These are phyloP conservation scores for Trametes maxima DNA, from an alignment of 768 basidiomycete species.

Conservation along the genomic window DNA sequence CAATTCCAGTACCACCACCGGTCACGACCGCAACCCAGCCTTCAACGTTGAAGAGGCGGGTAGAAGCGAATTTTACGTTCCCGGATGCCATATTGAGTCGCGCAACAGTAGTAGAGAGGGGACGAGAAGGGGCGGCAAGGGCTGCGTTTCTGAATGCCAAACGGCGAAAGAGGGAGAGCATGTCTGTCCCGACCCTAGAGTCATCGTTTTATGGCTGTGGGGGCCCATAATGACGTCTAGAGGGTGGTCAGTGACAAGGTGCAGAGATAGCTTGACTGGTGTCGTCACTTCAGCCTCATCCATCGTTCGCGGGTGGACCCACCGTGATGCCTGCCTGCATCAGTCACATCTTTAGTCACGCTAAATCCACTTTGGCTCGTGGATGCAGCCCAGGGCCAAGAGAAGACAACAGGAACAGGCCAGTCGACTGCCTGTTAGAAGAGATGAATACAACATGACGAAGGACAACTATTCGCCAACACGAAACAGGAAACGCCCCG, in stretches of 20 bases:
- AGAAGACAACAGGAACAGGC: no score
- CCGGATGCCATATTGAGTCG: conserved; percentile 13
- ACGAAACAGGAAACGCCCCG: not conserved
- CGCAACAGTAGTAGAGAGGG: not conserved
- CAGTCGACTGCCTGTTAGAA: not conserved
- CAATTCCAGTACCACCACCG: conserved; percentile 41
- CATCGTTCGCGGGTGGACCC: not conserved
- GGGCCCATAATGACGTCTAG: not conserved
- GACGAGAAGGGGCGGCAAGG: not conserved
- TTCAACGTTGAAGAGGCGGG: conserved; percentile 35
- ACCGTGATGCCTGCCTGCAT: no score
- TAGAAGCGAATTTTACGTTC: conserved; percentile 25
- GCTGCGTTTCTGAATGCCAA: conserved; percentile 4
- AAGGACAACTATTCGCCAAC: conserved; percentile 16
- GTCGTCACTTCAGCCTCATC: conserved; percentile 3
- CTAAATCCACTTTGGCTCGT: no score
- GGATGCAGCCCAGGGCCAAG: no score
- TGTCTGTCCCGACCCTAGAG: not conserved
- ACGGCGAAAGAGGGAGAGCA: conserved; percentile 12
- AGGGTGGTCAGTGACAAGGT: not conserved
- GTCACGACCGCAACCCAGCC: conserved; percentile 34
- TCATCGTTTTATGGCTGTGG: not conserved
- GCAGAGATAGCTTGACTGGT: not conserved
- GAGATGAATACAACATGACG: conserved; percentile 19
- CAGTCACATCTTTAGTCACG: no score